Base-by-base conservation (phyloP, 2,329 filamentous ascomycete species). In the Colletotrichum caudatum region DNA sequence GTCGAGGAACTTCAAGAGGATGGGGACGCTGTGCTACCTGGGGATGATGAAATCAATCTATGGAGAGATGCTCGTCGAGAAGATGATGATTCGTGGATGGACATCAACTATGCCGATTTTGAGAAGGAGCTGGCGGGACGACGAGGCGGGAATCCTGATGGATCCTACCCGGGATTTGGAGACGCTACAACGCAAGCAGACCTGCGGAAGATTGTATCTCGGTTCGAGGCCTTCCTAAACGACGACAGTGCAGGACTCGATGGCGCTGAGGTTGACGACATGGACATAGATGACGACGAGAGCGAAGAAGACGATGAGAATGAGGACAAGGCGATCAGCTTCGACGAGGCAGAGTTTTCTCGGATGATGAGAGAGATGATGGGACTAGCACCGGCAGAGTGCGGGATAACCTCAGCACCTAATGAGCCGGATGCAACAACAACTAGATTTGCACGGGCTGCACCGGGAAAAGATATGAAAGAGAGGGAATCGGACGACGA, bases 321-420 rank as follows among this genome's bases (percentile, higher is more conserved):
- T 26, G 92, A 94, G 76, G 92, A 94, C 74, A 91, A 91, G 75
- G 92, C 92, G 57, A 89, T 93, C 7, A 92, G 90, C 68, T 95
- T 97, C 75, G 90, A 97, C 74, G 95, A 98, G 80, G 89, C 91
- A 46, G 92, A 95, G 65, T 97, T 98, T 75, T 87, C 92, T 11
- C 89, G 85, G 64, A 94, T 97, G 87, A 97, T 99, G 94, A 90
- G 91, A 72, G 93, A 97, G 78, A 95, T 97, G 91, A 95, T 96
- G 91, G 93, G 93, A 0, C 85, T 90, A 56, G 84, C 86, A 35
- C 75, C 81, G 0, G 77, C 59, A 18, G 59, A 61, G 26, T 26
- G 51, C 1, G 48, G 6, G 16, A 50, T 37, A 3, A 26, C 39
- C 51, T 62, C 73, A 63, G 67, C 69, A 41, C 60, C 50, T 39